Percentiles rank a stretch among this genome's conserved stretches.
Conservation (phyloP, 257 asterid species). For the Solanum verrucosum region DNA sequence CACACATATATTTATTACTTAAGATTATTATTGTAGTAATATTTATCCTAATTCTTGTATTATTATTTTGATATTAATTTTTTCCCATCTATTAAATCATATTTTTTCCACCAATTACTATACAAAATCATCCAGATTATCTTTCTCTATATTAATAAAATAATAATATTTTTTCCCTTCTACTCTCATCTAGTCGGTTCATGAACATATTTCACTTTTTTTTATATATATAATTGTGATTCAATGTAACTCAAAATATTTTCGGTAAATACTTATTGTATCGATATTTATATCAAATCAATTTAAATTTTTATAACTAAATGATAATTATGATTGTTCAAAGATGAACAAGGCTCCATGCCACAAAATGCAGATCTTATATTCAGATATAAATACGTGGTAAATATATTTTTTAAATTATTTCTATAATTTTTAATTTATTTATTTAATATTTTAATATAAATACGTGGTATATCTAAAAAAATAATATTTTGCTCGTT, state of each 20-base stretch:
- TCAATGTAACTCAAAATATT: not conserved
- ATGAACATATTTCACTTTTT: not conserved
- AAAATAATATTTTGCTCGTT: not conserved
- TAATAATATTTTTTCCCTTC: no score
- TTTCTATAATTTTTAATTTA: no score
- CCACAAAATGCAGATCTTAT: no score
- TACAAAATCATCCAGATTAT: not conserved
- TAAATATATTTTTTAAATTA: no score
- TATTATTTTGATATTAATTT: no score
- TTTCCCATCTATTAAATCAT: no score
- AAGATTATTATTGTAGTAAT: no score
- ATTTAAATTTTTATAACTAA: not conserved
- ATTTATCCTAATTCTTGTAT: no score
- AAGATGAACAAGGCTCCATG: not conserved
- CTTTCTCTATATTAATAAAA: not conserved
- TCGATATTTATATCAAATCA: not conserved
- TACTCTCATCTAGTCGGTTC: not conserved
- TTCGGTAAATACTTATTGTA: not conserved
- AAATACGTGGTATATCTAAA: not conserved
- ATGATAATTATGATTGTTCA: not conserved
- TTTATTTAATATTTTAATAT: not conserved
- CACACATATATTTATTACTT: no score
- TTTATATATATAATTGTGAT: not conserved
- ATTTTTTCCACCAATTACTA: not conserved
- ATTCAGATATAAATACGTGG: no score